Evolutionary conservation across 306 rosid species (phyloP).

Genomic region (Trifolium fragiferum): DNA sequence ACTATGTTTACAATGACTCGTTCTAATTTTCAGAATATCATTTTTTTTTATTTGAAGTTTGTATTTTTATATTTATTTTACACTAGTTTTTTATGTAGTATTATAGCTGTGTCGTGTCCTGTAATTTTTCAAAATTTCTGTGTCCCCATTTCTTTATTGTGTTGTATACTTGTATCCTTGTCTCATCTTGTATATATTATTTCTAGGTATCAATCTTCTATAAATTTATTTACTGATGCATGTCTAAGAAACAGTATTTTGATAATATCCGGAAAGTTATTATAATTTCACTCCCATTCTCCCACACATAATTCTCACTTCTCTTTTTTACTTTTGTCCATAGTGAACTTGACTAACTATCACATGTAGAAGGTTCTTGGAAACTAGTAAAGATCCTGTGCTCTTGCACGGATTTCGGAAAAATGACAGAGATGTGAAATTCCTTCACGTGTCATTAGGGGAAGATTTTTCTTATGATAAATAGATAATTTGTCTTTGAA

Average conservation of each 20-base stretch:
- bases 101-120: neutral
- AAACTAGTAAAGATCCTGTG: neutral
- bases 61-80: conserved; percentile 7
- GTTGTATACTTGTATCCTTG: neutral
- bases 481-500: conserved; percentile 4
- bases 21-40: conserved; percentile 18
- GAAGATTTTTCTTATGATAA: neutral
- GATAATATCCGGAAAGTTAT: conserved; percentile 24
- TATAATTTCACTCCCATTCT: conserved; percentile 6
- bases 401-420: neutral
- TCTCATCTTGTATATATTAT: conserved; percentile 6
- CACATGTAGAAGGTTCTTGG: conserved; percentile 23
- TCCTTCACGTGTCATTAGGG: neutral
- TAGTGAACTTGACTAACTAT: conserved; percentile 24
- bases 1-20: neutral
- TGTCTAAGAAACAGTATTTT: conserved; percentile 19
- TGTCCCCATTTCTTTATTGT: neutral
- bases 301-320: conserved; percentile 12
- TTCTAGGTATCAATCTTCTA: conserved; percentile 18
- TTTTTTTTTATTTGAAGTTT: conserved; percentile 5
- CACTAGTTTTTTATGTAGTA: conserved; percentile 6
- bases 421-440: neutral
- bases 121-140: neutral
- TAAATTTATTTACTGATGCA: conserved; percentile 17
- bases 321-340: neutral